Conservation (phyloP, 495 filamentous ascomycete genomes). For the Talaromyces wortmannii region DNA sequence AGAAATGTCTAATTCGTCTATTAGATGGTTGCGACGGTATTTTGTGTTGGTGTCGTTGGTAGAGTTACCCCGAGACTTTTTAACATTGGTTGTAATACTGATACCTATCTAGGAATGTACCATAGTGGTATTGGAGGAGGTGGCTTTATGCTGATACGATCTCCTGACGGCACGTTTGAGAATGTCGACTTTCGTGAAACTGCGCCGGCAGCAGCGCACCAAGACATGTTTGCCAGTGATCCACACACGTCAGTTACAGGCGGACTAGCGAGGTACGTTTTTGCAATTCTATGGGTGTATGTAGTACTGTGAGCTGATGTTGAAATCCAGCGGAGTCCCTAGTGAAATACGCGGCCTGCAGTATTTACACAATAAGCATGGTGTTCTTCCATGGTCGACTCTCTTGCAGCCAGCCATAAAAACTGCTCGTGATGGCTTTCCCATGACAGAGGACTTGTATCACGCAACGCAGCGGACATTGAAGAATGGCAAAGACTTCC, state of each 20-base stretch:
- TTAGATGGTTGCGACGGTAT: slow-evolving; percentile 59
- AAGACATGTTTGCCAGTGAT: slow-evolving; percentile 74
- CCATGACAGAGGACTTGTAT: slow-evolving; percentile 62
- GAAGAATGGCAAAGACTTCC: slow-evolving; percentile 44
- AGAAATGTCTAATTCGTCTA: background rate
- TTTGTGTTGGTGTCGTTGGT: slow-evolving; percentile 73
- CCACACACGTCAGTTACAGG: slow-evolving; percentile 39
- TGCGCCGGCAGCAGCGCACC: slow-evolving; percentile 67
- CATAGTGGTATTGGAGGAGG: slow-evolving; percentile 85
- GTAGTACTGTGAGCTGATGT: background rate
- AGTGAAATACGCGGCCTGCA: slow-evolving; percentile 77
- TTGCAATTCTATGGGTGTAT: background rate
- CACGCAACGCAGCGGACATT: slow-evolving; percentile 43
- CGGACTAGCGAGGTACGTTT: slow-evolving; percentile 55
- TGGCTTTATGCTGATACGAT: slow-evolving; percentile 76
- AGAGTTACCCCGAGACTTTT: slow-evolving; percentile 6
- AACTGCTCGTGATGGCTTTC: slow-evolving; percentile 72
- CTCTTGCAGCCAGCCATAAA: slow-evolving; percentile 65
- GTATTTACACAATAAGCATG: slow-evolving; percentile 68
- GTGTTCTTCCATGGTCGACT: slow-evolving; percentile 59
- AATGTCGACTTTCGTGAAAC: slow-evolving; percentile 83
- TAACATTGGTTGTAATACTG: slow-evolving; percentile 18
- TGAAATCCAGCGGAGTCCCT: slow-evolving; percentile 58
- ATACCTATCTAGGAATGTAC: slow-evolving; percentile 58
- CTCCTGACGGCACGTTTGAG: slow-evolving; percentile 57